Evolutionary conservation across 371 early-diverging fungal species (phyloP).

Genomic region (Catenaria anguillulae): DNA sequence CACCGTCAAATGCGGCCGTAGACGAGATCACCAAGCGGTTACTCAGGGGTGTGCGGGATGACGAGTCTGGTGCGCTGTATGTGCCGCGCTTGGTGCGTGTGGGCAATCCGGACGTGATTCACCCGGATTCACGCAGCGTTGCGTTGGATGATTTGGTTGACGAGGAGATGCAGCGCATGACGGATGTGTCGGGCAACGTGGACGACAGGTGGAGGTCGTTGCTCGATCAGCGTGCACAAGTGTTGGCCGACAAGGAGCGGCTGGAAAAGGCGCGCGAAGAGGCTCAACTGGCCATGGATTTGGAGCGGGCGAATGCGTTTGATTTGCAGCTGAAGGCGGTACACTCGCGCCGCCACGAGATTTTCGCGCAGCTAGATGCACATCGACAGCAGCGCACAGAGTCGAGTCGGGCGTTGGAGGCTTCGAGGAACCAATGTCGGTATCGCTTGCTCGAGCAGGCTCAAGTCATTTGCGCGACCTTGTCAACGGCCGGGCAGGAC

Average conservation of each 20-base stretch:
- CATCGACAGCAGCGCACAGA: conserved; percentile 28
- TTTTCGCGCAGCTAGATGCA: conserved; percentile 26
- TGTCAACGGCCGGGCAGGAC: conserved; percentile 80
- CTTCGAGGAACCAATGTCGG: conserved; percentile 35
- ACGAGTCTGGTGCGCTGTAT: conserved; percentile 43
- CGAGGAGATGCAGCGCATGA: not conserved
- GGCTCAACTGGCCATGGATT: not conserved
- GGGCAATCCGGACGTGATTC: not conserved
- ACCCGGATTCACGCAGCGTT: not conserved
- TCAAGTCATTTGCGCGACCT: conserved; percentile 63
- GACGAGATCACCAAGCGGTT: conserved; percentile 90
- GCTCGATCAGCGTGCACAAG: not conserved
- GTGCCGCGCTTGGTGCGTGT: conserved; percentile 32
- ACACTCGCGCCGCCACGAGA: conserved; percentile 16
- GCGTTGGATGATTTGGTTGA: not conserved
- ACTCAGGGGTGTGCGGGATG: conserved; percentile 34
- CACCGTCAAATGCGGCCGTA: conserved; percentile 95
- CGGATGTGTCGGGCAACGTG: not conserved
- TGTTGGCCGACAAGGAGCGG: not conserved
- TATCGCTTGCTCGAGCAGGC: conserved; percentile 51
- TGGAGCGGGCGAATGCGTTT: not conserved
- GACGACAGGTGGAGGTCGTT: not conserved
- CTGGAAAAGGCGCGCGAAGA: not conserved
- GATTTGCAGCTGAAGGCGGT: conserved; percentile 15
- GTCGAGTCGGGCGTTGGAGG: conserved; percentile 29